Evolutionary conservation across 352 stramenopile genomes (phyloP).

Genomic region (Pseudoperonospora humuli): DNA sequence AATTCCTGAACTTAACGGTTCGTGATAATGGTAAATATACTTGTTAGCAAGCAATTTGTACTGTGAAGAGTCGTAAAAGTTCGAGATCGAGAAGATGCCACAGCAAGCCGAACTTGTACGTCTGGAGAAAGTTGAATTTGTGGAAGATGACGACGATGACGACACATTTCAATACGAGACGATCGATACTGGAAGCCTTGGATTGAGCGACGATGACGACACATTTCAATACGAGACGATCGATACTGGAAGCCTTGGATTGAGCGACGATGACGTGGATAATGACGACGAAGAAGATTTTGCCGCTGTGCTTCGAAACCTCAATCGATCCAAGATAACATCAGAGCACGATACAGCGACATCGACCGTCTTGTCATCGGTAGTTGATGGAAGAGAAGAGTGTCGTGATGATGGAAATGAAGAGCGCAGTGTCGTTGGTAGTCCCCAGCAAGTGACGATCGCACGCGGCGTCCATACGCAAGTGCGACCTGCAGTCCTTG

Average conservation of each 20-base stretch:
- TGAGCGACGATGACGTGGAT: constrained; percentile 50
- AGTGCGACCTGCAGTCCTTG: constrained; percentile 81
- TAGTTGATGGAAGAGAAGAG: neutral
- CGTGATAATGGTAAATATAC: constrained; percentile 19
- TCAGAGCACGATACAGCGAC: constrained; percentile 14
- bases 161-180: constrained; percentile 76
- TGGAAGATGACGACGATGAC: constrained; percentile 81
- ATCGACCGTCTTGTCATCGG: constrained; percentile 3
- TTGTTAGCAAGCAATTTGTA: constrained; percentile 3
- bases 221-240: constrained; percentile 76
- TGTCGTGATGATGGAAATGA: constrained; percentile 9
- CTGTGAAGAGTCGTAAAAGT: constrained; percentile 13
- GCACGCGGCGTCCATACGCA: constrained; percentile 43
- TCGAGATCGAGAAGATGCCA: constrained; percentile 16
- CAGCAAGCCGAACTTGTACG: constrained; percentile 74
- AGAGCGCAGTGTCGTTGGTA: constrained; percentile 16
- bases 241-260: constrained; percentile 44
- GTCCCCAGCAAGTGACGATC: constrained; percentile 15
- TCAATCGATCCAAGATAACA: constrained; percentile 51
- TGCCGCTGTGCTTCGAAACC: constrained; percentile 67
- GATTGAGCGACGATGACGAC: constrained; percentile 34
- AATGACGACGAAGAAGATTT: constrained; percentile 87
- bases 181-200: constrained; percentile 51
- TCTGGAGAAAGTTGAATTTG: constrained; percentile 80
- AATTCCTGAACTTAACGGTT: neutral